Base-by-base conservation (phyloP, 352 stramenopile species). In the Phytophthora cactorum region DNA sequence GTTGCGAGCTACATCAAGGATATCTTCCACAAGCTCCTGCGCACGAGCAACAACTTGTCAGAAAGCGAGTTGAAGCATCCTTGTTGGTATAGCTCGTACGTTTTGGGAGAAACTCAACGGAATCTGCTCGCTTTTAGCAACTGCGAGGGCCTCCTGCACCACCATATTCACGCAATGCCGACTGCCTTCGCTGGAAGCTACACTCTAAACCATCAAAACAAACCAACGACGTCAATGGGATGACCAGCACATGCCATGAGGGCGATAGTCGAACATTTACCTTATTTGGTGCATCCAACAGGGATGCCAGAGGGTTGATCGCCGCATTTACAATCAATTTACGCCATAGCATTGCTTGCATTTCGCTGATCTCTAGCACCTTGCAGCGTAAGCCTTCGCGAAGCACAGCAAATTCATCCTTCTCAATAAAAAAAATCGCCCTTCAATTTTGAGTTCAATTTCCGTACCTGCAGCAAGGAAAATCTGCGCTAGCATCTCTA, bases 271-370 rank as follows among this genome's bases (percentile, higher is more conserved):
- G 22, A 10, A 10, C 32, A 29, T 56, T 50, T 64, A 86, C 82
- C 29, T 68, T 50, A 63, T 95, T 95, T 2, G 76, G 50, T 10
- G 72, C 65, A 54, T 95, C 72, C 4, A 93, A 41, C 14, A 95
- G 51, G 8, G 81, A 85, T 8, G 81, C 82, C 15, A 95, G 69
- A 4, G 86, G 84, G 51, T 95, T 95, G 63, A 95, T 92, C 2
- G 72, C 83, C 2, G 86, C 86, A 58, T 95, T 95, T 38, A 95
- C 81, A 66, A 95, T 87, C 34, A 93, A 68, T 49, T 95, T 95
- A 15, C 77, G 74, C 86, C 86, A 95, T 10, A 89, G 71, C 34
- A 89, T 90, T 10, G 70, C 72, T 58, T 90, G 75, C 74, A 92
- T 90, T 14, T 79, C 66, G 5, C 60, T 59, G 0, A 57, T 31